Conservation (phyloP, 768 basidiomycete species). For the Tricholoma bakamatsutake region DNA sequence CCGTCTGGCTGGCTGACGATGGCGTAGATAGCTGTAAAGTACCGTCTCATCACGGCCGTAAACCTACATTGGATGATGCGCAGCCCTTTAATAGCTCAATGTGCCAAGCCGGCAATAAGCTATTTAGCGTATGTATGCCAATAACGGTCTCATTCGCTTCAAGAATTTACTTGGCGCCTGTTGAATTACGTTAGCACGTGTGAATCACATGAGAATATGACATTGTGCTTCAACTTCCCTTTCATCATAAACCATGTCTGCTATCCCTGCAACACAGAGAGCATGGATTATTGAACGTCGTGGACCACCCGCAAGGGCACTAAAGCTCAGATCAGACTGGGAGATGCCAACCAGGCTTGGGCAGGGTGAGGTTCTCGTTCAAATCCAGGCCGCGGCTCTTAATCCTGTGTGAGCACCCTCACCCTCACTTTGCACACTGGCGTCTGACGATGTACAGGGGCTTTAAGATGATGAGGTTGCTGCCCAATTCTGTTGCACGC, state of each 20-base stretch:
- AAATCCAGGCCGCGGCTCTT: slow-evolving; percentile 43
- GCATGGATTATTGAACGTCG: slow-evolving; percentile 32
- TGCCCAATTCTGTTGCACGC: slow-evolving; percentile 37
- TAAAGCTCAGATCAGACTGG: slow-evolving; percentile 29
- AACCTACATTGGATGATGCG: too few species aligned
- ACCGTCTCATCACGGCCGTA: too few species aligned
- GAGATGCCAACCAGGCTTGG: slow-evolving; percentile 30
- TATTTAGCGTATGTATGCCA: too few species aligned
- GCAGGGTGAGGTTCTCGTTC: slow-evolving; percentile 29
- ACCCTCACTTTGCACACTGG: neutral
- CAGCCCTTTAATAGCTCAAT: too few species aligned
- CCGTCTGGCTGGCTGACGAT: too few species aligned
- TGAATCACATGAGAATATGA: neutral
- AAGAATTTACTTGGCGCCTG: too few species aligned
- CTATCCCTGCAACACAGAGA: slow-evolving; percentile 27
- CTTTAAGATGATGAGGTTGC: slow-evolving; percentile 46
- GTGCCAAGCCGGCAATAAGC: too few species aligned
- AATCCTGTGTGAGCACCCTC: slow-evolving; percentile 56
- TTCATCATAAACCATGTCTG: slow-evolving; percentile 5
- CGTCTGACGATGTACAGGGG: slow-evolving; percentile 35
- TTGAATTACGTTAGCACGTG: too few species aligned
- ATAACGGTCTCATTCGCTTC: too few species aligned
- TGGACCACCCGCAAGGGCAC: slow-evolving; percentile 28
- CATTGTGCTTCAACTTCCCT: neutral
- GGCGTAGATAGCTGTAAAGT: too few species aligned